A percentile compares a stretch with the other conserved stretches of the same genome.
phyloP scores from a whole-genome alignment of 2,329 filamentous ascomycete species.

The Talaromyces piceae region DNA sequence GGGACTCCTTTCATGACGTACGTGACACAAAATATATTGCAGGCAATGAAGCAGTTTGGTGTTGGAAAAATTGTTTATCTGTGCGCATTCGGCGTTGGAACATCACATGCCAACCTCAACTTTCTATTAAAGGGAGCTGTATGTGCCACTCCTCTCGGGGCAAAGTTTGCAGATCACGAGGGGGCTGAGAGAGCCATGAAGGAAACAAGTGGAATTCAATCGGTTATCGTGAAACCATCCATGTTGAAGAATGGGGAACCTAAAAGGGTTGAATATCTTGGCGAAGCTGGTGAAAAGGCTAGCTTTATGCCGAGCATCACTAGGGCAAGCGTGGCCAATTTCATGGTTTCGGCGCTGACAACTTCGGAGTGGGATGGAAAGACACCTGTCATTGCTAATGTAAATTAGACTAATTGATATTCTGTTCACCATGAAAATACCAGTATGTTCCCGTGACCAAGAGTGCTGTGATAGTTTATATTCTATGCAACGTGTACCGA shows the following conservation, averaged over 20 bases:
- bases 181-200: slow-evolving; percentile 1
- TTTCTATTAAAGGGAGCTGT: slow-evolving; percentile 6
- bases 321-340: slow-evolving; percentile 9
- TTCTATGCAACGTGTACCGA: no score
- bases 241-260: slow-evolving; percentile 4
- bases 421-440: no score
- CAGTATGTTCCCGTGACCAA: no score
- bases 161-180: slow-evolving; percentile 4
- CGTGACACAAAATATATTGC: slow-evolving; percentile 3
- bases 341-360: slow-evolving; percentile 2
- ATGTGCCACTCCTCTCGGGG: slow-evolving; percentile 1
- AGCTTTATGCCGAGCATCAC: slow-evolving; percentile 9
- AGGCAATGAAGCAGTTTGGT: neutral
- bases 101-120: slow-evolving; percentile 7
- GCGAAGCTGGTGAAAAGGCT: slow-evolving; percentile 2
- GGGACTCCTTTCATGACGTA: slow-evolving; percentile 5
- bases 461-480: no score
- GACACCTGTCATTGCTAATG: slow-evolving; percentile 5
- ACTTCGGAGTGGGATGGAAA: slow-evolving; percentile 4
- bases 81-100: slow-evolving; percentile 4
- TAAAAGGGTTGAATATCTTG: neutral
- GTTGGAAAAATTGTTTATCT: slow-evolving; percentile 6
- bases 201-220: neutral
- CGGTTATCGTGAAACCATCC: slow-evolving; percentile 5
- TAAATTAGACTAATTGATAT: neutral